A percentile compares a stretch with the other conserved stretches of the same genome.
phyloP scores from a whole-genome alignment of 2,329 filamentous ascomycete species.

The Calonectria ilicicola region DNA sequence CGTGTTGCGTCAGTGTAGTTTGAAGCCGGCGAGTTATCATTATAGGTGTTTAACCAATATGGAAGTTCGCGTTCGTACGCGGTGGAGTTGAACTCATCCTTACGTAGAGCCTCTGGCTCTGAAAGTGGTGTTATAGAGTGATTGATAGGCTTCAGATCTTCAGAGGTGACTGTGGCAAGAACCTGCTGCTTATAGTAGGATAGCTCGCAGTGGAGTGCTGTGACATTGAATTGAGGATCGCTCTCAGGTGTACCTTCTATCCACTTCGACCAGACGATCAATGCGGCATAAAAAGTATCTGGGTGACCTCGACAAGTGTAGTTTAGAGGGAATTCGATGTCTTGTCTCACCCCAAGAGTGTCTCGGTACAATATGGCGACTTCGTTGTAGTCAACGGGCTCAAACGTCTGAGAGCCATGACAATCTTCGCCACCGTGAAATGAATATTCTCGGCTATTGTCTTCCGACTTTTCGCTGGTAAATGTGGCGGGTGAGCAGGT shows the following conservation, averaged over 20 bases:
- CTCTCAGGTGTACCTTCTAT: conserved; percentile 47
- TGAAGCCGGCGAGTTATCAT: background rate
- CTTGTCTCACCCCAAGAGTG: background rate
- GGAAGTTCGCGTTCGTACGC: conserved; percentile 49
- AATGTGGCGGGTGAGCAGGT: conserved; percentile 50
- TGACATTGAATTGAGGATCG: conserved; percentile 36
- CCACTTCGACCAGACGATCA: conserved; percentile 49
- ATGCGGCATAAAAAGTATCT: background rate
- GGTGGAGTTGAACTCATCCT: conserved; percentile 47
- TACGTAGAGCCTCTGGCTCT: conserved; percentile 17
- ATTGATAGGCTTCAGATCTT: background rate
- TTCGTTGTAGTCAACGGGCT: background rate
- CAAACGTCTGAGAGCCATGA: background rate
- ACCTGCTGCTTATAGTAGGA: conserved; percentile 60
- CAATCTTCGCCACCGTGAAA: background rate
- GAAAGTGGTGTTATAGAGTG: conserved; percentile 3
- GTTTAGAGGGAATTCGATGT: background rate
- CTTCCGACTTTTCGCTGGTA: background rate
- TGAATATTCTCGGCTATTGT: background rate
- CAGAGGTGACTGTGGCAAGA: conserved; percentile 49
- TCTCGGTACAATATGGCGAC: background rate
- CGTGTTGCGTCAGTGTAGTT: background rate
- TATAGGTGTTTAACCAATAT: conserved; percentile 37
- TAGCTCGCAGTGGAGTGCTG: conserved; percentile 56
- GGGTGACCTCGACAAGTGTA: background rate